Evolutionary conservation across 164 flowering plant genomes (phyloP).

Genomic region (Tetrastigma voinierianum): DNA sequence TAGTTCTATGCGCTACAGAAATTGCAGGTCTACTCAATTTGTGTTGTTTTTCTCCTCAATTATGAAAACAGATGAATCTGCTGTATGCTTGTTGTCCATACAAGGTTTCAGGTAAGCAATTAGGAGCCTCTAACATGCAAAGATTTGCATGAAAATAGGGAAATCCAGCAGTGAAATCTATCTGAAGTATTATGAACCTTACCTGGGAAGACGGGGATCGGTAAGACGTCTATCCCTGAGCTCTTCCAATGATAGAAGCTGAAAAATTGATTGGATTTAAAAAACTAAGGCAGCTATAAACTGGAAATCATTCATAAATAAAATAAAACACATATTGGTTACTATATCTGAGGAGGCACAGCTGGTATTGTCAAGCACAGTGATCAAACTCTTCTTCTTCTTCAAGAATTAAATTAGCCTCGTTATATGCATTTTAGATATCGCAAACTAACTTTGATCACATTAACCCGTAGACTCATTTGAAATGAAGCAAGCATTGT

Average conservation of each 20-base stretch:
- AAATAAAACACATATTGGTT: slow-evolving; percentile 2
- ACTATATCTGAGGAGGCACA: slow-evolving; percentile 79
- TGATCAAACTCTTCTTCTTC: slow-evolving; percentile 80
- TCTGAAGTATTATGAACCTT: neutral
- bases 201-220: slow-evolving; percentile 94
- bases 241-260: slow-evolving; percentile 88
- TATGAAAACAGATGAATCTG: too few species aligned
- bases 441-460: too few species aligned
- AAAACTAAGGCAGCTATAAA: slow-evolving; percentile 1
- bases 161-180: neutral
- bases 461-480: slow-evolving; percentile 28
- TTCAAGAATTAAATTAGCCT: slow-evolving; percentile 30
- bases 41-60: too few species aligned
- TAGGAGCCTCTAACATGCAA: too few species aligned
- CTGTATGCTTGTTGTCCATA: too few species aligned
- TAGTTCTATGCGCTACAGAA: too few species aligned
- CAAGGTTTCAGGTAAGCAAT: too few species aligned
- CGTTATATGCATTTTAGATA: slow-evolving; percentile 1
- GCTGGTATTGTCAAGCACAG: slow-evolving; percentile 74
- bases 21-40: too few species aligned
- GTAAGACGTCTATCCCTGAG: slow-evolving; percentile 69
- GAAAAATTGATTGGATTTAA: slow-evolving; percentile 27
- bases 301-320: neutral
- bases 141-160: too few species aligned
- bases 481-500: slow-evolving; percentile 90